Evolutionary conservation across 2,329 filamentous ascomycete genomes (phyloP).

Genomic region (Calonectria ilicicola): DNA sequence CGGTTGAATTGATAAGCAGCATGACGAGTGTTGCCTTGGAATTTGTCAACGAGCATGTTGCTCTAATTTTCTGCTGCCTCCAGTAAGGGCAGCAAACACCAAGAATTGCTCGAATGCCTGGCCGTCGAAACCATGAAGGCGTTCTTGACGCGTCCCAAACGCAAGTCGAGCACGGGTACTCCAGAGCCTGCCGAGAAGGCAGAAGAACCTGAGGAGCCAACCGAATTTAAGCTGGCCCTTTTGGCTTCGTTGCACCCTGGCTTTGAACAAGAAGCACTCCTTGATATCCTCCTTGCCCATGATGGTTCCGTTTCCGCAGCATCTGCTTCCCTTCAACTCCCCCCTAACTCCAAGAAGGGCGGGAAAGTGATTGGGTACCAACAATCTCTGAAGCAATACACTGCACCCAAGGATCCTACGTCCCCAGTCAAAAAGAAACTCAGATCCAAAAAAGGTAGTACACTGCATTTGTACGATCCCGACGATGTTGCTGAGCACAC

Average conservation of each 20-base stretch:
- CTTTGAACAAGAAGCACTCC: slow-evolving; percentile 72
- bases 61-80: neutral
- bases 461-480: slow-evolving; percentile 85
- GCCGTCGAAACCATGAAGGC: slow-evolving; percentile 62
- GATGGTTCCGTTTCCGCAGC: slow-evolving; percentile 81
- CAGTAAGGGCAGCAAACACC: neutral
- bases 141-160: slow-evolving; percentile 67
- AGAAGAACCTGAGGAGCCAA: slow-evolving; percentile 76
- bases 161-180: slow-evolving; percentile 50
- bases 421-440: slow-evolving; percentile 59
- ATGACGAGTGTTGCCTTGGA: neutral
- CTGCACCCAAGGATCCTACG: slow-evolving; percentile 34
- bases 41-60: neutral
- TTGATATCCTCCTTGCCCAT: slow-evolving; percentile 83
- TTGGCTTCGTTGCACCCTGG: slow-evolving; percentile 81
- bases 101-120: neutral
- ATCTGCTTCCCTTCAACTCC: slow-evolving; percentile 63
- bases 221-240: slow-evolving; percentile 89
- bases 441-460: slow-evolving; percentile 81
- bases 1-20: slow-evolving; percentile 9
- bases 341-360: slow-evolving; percentile 47
- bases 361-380: slow-evolving; percentile 64
- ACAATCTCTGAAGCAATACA: slow-evolving; percentile 70
- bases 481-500: slow-evolving; percentile 85
- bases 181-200: slow-evolving; percentile 41